Evolutionary conservation across 163 green algal genomes (phyloP).

Genomic region (Chlamydomonas reinhardtii): DNA sequence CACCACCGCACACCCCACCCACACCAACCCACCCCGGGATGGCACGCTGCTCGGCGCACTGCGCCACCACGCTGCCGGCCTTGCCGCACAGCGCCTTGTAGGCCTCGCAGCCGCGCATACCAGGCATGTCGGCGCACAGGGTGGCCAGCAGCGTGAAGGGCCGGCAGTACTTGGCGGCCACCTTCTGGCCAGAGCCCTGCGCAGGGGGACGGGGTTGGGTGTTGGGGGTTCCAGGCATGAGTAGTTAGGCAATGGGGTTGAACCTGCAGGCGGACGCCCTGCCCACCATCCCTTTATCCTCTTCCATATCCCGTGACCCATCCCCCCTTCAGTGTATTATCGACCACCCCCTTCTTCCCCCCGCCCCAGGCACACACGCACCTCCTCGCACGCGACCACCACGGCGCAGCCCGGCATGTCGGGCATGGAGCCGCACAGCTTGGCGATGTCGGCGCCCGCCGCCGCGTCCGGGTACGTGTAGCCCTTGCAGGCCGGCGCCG

Average conservation of each 20-base stretch:
- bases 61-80: slow-evolving; percentile 34
- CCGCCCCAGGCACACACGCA: not conserved
- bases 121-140: slow-evolving; percentile 53
- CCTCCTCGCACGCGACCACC: slow-evolving; percentile 21
- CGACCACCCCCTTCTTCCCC: not conserved
- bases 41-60: slow-evolving; percentile 31
- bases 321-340: too few relatives aligned
- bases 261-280: too few relatives aligned
- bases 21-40: slow-evolving; percentile 33
- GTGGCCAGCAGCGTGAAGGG: slow-evolving; percentile 50
- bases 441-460: not conserved
- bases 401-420: slow-evolving; percentile 51
- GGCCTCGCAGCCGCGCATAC: slow-evolving; percentile 47
- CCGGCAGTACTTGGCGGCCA: slow-evolving; percentile 38
- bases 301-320: too few relatives aligned
- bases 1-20: too few relatives aligned
- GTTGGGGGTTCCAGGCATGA: not conserved
- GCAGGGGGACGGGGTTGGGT: not conserved
- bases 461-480: slow-evolving; percentile 38
- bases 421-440: slow-evolving; percentile 48
- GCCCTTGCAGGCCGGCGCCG: slow-evolving; percentile 7
- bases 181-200: not conserved
- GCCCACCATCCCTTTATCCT: not conserved
- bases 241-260: too few relatives aligned
- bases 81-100: slow-evolving; percentile 52